phyloP scores from a whole-genome alignment of 164 flowering plant species.

The Piper longum region DNA sequence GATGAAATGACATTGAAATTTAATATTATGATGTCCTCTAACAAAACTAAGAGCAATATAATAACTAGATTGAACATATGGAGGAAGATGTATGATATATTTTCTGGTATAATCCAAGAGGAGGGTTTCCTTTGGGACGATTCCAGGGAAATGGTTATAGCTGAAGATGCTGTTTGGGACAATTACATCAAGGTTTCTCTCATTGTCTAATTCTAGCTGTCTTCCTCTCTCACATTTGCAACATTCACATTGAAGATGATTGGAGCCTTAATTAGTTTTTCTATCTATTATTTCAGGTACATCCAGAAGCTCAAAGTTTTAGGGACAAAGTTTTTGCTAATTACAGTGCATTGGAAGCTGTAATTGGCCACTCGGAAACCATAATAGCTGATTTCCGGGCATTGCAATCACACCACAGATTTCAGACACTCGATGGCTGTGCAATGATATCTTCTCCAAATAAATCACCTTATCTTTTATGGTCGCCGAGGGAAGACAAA shows the following conservation, averaged over 20 bases:
- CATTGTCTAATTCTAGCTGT: background rate
- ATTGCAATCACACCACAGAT: background rate
- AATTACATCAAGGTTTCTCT: too few species aligned
- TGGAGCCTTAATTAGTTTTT: background rate
- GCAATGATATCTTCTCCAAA: background rate
- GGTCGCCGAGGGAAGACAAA: background rate
- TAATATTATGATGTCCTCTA: background rate
- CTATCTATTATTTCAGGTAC: conserved; percentile 5
- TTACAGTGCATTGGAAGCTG: conserved; percentile 3
- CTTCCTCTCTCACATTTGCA: background rate
- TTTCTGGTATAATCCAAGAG: background rate
- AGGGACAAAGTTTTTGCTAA: conserved; percentile 6
- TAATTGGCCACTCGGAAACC: conserved; percentile 1
- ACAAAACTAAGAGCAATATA: background rate
- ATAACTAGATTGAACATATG: background rate
- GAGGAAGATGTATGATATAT: too few species aligned
- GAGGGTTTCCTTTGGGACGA: background rate
- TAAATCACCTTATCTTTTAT: background rate
- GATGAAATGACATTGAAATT: background rate
- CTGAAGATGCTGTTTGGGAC: too few species aligned
- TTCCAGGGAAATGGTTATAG: too few species aligned
- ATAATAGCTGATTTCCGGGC: background rate
- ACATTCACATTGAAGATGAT: background rate
- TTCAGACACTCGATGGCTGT: background rate
- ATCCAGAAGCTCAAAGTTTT: conserved; percentile 9